Evolutionary conservation across 352 stramenopile genomes (phyloP).

Genomic region (Stephanocyclus meneghinianus): DNA sequence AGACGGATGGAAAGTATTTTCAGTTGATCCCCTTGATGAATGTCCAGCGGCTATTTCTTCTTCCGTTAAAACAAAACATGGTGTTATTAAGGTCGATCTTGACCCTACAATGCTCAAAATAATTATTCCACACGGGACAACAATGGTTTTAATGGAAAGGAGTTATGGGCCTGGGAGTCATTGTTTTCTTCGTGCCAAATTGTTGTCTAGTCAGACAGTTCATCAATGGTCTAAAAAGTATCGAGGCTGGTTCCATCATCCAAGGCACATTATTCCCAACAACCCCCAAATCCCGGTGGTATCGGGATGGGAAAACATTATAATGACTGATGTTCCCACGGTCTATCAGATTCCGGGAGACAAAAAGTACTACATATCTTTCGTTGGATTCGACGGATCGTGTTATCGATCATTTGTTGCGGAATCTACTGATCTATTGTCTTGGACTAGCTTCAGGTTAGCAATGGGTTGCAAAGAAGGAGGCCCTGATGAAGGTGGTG

Average conservation of each 20-base stretch:
- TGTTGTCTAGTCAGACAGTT: conserved; percentile 33
- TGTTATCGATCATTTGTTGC: conserved; percentile 50
- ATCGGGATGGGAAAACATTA: conserved; percentile 31
- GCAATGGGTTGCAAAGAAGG: conserved; percentile 41
- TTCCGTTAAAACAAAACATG: conserved; percentile 30
- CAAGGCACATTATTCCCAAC: conserved; percentile 33
- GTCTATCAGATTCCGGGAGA: conserved; percentile 49
- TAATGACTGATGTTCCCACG: conserved; percentile 57
- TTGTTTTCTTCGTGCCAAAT: conserved; percentile 22
- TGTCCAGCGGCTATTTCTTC: conserved; percentile 7
- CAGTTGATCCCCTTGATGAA: conserved; percentile 31
- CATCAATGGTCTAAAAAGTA: conserved; percentile 46
- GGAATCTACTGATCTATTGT: conserved; percentile 46
- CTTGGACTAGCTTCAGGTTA: conserved; percentile 34
- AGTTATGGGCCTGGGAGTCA: conserved; percentile 22
- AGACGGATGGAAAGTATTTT: conserved; percentile 43
- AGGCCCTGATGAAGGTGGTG: conserved; percentile 44
- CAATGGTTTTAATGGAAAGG: conserved; percentile 41
- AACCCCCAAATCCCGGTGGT: conserved; percentile 20
- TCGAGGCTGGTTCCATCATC: conserved; percentile 40
- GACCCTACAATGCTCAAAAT: conserved; percentile 22
- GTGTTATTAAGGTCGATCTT: conserved; percentile 24
- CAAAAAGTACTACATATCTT: conserved; percentile 50
- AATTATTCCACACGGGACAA: conserved; percentile 19
- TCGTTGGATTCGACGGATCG: conserved; percentile 48